Evolutionary conservation across 306 rosid genomes (phyloP).

Genomic region (Pterocarpus santalinus): DNA sequence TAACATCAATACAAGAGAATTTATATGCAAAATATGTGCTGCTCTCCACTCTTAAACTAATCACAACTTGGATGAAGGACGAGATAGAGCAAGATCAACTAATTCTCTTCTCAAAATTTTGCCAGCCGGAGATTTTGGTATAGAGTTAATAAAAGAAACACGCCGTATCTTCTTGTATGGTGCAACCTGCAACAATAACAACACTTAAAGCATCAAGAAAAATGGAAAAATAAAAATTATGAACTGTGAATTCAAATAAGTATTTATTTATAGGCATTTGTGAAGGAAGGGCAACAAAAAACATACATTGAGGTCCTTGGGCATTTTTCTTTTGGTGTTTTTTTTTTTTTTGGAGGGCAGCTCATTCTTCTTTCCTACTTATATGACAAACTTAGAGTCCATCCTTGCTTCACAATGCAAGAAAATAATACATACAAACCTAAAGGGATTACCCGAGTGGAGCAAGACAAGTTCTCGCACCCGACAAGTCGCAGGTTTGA

Average conservation of each 20-base stretch:
- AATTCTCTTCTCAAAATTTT: slow-evolving; percentile 91
- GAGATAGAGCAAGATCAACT: slow-evolving; percentile 62
- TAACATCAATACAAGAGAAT: background rate
- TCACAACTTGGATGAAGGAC: slow-evolving; percentile 69
- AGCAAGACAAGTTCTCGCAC: no score
- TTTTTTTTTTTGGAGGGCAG: no score
- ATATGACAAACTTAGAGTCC: no score
- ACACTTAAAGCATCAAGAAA: slow-evolving; percentile 14
- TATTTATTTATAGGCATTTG: background rate
- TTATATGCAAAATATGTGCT: background rate
- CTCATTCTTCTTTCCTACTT: no score
- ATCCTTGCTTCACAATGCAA: no score
- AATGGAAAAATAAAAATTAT: slow-evolving; percentile 14
- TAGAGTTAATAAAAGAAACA: slow-evolving; percentile 69
- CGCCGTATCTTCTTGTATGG: slow-evolving; percentile 92
- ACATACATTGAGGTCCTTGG: no score
- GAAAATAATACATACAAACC: no score
- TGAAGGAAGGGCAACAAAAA: background rate
- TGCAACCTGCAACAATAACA: slow-evolving; percentile 68
- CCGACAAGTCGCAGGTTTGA: no score
- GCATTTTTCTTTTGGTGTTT: no score
- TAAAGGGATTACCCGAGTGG: no score
- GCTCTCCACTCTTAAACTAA: background rate
- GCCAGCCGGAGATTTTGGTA: slow-evolving; percentile 85
- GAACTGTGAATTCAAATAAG: background rate